A percentile compares a stretch with the other conserved stretches of the same genome.
phyloP scores from a whole-genome alignment of 768 basidiomycete genomes.

The Dictyophora rubrovolvata region DNA sequence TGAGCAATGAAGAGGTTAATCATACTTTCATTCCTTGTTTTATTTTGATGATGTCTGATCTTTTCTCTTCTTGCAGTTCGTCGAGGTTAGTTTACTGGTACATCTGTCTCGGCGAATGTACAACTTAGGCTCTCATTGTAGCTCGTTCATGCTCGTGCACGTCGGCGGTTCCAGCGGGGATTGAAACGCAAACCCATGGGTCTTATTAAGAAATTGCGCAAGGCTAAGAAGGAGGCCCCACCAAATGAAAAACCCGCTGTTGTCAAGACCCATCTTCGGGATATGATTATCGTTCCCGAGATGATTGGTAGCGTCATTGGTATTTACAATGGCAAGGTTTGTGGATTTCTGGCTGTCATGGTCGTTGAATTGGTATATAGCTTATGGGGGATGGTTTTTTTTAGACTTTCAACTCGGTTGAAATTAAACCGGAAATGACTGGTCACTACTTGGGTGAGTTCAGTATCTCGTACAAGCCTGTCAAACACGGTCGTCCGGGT shows the following conservation, averaged over 20 bases:
- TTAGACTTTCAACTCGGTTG: conserved; percentile 88
- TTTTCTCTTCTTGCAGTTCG: conserved; percentile 39
- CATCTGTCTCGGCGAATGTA: not conserved
- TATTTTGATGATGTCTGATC: not conserved
- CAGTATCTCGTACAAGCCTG: conserved; percentile 94
- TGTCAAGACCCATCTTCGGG: conserved; percentile 97
- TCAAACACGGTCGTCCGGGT: conserved; percentile 99
- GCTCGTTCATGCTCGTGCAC: conserved; percentile 98
- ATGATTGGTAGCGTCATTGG: conserved; percentile 99
- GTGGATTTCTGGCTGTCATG: conserved; percentile 9
- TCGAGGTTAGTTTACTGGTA: conserved; percentile 48
- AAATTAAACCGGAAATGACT: conserved; percentile 99
- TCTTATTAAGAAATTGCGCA: conserved; percentile 98
- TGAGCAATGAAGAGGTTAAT: conserved; percentile 91
- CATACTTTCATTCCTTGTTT: not conserved
- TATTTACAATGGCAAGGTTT: conserved; percentile 95
- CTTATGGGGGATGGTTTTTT: not conserved
- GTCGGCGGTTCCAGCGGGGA: conserved; percentile 97
- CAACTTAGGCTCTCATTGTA: conserved; percentile 20
- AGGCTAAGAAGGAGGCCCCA: conserved; percentile 98
- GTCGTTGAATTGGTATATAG: too few relatives aligned
- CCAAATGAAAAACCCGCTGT: conserved; percentile 98
- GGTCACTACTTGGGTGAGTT: conserved; percentile 99
- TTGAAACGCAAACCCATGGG: conserved; percentile 98
- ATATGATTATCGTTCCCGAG: conserved; percentile 99